Base-by-base conservation (phyloP, 2,329 filamentous ascomycete genomes). In the Keithomyces neogunnii region DNA sequence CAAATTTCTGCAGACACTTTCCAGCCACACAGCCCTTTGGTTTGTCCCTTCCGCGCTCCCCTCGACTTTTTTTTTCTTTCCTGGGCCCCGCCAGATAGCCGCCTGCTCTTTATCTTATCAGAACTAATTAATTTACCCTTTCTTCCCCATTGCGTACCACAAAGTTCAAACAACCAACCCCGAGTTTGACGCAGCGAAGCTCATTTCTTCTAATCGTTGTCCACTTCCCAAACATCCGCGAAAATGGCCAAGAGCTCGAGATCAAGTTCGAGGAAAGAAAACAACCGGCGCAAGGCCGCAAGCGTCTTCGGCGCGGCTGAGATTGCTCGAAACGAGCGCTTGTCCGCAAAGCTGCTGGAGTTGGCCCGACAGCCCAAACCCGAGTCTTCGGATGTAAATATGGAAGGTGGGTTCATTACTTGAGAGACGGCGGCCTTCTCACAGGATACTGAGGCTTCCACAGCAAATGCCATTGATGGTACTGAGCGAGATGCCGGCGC, bases 191-290 rank as follows among this genome's bases (percentile, higher is more conserved):
- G 19, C 19, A 19, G 19, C 19, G 19, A 19, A 19, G 19, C 19
- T 19, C 19, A 19, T 19, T 42, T 30, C 28, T 29, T 7, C 8
- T 13, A 44, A 10, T 45, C 8, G 13, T 32, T 8, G 44, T 40
- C 45, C 49, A 31, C 40, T 49, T 38, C 28, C 48, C 55, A 50
- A 29, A 51, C 49, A 78, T 19, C 19, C 19, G 19, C 19, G 19
- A 19, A 51, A 60, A 97, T 96, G 92, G 92, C 91, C 29, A 96
- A 95, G 69, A 87, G 88, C 66, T 76, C 87, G 55, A 80, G 92
- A 67, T 81, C 91, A 58, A 95, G 86, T 66, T 76, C 80, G 58
- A 82, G 77, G 62, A 96, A 96, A 75, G 77, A 78, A 63, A 96
- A 96, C 75, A 89, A 90, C 73, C 78, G 81, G 60, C 85, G 81